Evolutionary conservation across 1,284 basidiomycete genomes (phyloP), one percentile per base, ranked within the genome.

Genomic region (Lentinus polychrous): DNA sequence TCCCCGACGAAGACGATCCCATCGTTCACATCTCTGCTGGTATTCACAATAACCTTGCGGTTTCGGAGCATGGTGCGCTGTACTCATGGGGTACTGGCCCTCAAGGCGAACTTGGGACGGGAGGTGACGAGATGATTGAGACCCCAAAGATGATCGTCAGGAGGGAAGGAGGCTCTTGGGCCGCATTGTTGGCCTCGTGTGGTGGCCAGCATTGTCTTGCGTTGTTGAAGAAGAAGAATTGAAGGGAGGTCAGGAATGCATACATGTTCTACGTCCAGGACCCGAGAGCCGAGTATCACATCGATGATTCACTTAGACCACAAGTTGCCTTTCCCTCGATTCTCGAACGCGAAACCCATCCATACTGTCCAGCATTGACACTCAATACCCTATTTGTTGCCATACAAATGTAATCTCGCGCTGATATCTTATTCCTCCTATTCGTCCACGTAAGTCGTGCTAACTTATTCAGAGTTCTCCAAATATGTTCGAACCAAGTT

Each of bases 21-120:
- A 79, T 94, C 54, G 74, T 84, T 10, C 75, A 82, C 45, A 78
- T 96, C 56, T 80, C 85, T 3, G 80, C 78, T 14, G 92, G 91
- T 2, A 78, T 80, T 27, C 81, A 91, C 57, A 88, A 89, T 64
- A 92, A 86, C 58, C 75, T 93, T 53, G 92, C 89, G 2, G 75
- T 93, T 35, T 86, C 87, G 10, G 68, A 71, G 48, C 82, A 76
- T 44, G 92, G 91, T 12, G 83, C 86, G 18, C 70, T 91, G 45
- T 94, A 91, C 63, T 75, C 83, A 24, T 94, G 91, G 92, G 91
- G 92, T 43, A 81, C 85, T 52, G 89, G 90, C 15, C 78, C 81
- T 45, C 82, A 76, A 65, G 81, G 72, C 60, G 90, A 76, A 70
- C 76, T 77, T 46, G 89, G 75, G 54, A 81, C 75, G 55, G 78